Evolutionary conservation across 345 rosid genomes (phyloP).

Genomic region (Atalantia buxifolia): DNA sequence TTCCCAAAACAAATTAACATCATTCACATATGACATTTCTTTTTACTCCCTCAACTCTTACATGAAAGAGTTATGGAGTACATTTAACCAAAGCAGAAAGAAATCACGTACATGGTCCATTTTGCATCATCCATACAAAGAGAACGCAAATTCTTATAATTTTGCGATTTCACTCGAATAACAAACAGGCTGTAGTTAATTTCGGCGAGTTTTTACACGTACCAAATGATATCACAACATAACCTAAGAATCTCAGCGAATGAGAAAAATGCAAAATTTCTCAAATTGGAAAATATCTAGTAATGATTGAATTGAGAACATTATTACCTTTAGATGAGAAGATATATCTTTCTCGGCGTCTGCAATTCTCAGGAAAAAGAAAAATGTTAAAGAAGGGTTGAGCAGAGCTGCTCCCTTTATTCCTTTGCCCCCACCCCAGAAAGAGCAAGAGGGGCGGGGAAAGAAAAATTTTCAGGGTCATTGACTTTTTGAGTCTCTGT

Average conservation of each 20-base stretch:
- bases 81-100: neutral
- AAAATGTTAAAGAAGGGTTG: neutral
- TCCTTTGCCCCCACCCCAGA: conserved; percentile 18
- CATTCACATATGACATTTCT: neutral
- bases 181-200: neutral
- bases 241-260: neutral
- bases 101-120: neutral
- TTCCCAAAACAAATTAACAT: neutral
- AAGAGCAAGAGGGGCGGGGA: neutral
- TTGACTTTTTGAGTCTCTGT: conserved; percentile 7
- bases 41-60: neutral
- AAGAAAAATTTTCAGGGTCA: neutral
- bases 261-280: conserved; percentile 4
- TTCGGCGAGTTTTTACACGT: neutral
- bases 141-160: neutral
- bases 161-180: neutral
- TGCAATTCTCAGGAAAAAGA: conserved; percentile 8
- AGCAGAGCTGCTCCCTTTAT: conserved; percentile 19
- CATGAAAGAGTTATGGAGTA: neutral
- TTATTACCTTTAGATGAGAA: conserved; percentile 22
- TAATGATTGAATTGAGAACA: conserved; percentile 20
- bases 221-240: neutral
- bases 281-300: neutral
- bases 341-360: conserved; percentile 4
- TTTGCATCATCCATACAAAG: neutral